Evolutionary conservation across 805 yeast genomes (phyloP).

Genomic region (Candida ovalis): DNA sequence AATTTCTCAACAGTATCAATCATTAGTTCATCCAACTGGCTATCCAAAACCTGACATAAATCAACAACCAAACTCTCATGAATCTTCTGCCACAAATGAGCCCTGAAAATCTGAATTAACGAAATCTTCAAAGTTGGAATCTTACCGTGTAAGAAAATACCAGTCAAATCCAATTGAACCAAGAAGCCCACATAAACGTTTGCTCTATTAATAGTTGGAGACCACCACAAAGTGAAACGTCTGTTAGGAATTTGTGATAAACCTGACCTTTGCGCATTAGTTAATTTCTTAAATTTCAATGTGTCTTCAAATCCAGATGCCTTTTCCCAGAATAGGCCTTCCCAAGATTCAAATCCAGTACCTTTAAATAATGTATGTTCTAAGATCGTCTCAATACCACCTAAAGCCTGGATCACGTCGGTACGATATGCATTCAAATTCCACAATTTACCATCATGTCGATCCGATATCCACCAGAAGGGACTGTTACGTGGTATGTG

Average conservation of each 20-base stretch:
- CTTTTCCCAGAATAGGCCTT: slow-evolving; percentile 97
- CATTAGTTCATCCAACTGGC: slow-evolving; percentile 76
- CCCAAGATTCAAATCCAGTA: slow-evolving; percentile 98
- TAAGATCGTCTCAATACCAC: slow-evolving; percentile 93
- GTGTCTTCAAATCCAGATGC: slow-evolving; percentile 97
- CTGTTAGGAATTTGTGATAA: slow-evolving; percentile 96
- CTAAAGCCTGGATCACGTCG: slow-evolving; percentile 94
- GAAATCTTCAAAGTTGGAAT: slow-evolving; percentile 96
- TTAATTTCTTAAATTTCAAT: slow-evolving; percentile 86
- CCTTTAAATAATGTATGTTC: slow-evolving; percentile 95
- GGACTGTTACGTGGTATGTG: slow-evolving; percentile 74
- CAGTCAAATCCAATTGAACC: slow-evolving; percentile 94
- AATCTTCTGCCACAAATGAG: slow-evolving; percentile 98
- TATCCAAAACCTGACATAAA: slow-evolving; percentile 86
- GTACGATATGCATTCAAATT: slow-evolving; percentile 87
- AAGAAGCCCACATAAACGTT: slow-evolving; percentile 96
- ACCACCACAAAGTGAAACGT: slow-evolving; percentile 98
- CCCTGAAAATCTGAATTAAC: slow-evolving; percentile 91
- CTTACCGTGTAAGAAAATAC: slow-evolving; percentile 95
- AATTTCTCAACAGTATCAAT: slow-evolving; percentile 86
- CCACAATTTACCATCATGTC: slow-evolving; percentile 97
- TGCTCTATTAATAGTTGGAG: slow-evolving; percentile 97
- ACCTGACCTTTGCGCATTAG: slow-evolving; percentile 97
- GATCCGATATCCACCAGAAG: slow-evolving; percentile 93
- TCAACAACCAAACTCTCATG: slow-evolving; percentile 95